A percentile compares a stretch with the other conserved stretches of the same genome.
Conservation (phyloP, 2,329 filamentous ascomycete genomes). For the Ophiosphaerella narmari region DNA sequence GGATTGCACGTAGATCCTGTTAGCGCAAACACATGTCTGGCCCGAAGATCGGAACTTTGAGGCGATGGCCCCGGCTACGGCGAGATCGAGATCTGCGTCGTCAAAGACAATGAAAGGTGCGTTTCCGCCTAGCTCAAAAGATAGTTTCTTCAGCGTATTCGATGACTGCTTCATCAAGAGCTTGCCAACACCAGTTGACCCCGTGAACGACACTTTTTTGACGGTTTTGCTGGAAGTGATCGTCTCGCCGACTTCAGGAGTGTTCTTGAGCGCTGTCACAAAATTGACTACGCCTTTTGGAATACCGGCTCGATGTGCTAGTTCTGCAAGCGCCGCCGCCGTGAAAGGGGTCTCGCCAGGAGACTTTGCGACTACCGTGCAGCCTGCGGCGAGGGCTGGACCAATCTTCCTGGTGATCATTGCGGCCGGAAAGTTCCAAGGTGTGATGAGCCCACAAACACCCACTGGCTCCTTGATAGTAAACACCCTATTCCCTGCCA, state of each 20-base stretch:
- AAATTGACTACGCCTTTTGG: slow-evolving; percentile 91
- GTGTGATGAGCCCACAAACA: slow-evolving; percentile 81
- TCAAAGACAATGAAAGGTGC: slow-evolving; percentile 97
- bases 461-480: slow-evolving; percentile 84
- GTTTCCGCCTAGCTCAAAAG: slow-evolving; percentile 92
- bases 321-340: slow-evolving; percentile 82
- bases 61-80: slow-evolving; percentile 79
- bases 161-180: slow-evolving; percentile 91
- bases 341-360: slow-evolving; percentile 93
- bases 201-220: slow-evolving; percentile 93
- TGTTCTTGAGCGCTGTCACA: slow-evolving; percentile 79
- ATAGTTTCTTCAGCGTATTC: slow-evolving; percentile 81
- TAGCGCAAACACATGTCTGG: slow-evolving; percentile 85
- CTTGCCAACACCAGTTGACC: slow-evolving; percentile 67
- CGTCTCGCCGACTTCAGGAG: slow-evolving; percentile 73
- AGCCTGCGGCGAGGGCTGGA: slow-evolving; percentile 85
- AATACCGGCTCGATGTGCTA: slow-evolving; percentile 84
- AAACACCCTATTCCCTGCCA: slow-evolving; percentile 73
- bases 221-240: slow-evolving; percentile 78
- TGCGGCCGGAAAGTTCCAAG: slow-evolving; percentile 75
- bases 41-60: slow-evolving; percentile 94
- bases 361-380: slow-evolving; percentile 90
- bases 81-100: slow-evolving; percentile 84
- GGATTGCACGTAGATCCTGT: slow-evolving; percentile 78
- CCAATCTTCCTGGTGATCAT: slow-evolving; percentile 58